Evolutionary conservation across 257 asterid genomes (phyloP).

Genomic region (Gynochthodes officinalis): DNA sequence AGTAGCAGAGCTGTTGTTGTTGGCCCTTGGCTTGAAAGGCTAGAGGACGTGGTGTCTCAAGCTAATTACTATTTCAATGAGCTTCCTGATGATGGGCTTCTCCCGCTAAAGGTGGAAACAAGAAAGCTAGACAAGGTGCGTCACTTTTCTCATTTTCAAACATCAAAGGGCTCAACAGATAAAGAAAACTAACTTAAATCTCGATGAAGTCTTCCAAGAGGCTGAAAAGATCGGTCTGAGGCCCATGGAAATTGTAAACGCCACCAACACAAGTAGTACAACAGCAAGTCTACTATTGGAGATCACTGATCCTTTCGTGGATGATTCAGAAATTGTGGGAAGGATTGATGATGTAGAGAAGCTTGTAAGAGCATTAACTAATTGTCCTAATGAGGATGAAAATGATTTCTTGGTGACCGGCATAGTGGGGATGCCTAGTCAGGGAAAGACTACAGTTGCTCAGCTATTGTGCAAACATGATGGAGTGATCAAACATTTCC

Average conservation of each 20-base stretch:
- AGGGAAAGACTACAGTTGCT: conserved; percentile 25
- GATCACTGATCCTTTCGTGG: background rate
- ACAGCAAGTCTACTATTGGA: background rate
- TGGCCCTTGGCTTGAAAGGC: background rate
- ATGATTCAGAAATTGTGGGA: conserved; percentile 8
- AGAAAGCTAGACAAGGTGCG: background rate
- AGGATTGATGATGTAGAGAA: background rate
- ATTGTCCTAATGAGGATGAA: background rate
- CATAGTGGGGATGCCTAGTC: conserved; percentile 25
- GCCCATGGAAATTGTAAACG: background rate
- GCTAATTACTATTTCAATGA: background rate
- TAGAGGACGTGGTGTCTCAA: background rate
- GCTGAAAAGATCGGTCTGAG: background rate
- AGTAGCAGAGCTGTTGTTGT: background rate
- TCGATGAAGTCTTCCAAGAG: background rate
- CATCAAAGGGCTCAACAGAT: conserved; percentile 9
- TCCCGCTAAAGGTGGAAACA: background rate
- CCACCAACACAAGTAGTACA: background rate
- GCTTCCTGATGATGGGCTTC: background rate
- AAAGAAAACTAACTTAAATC: background rate
- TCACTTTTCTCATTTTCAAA: background rate
- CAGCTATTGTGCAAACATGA: conserved; percentile 15
- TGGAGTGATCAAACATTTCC: background rate
- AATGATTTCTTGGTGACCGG: background rate
- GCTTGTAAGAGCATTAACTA: background rate